Evolutionary conservation across 768 basidiomycete genomes (phyloP).

Genomic region (Asterophora lycoperdoides): DNA sequence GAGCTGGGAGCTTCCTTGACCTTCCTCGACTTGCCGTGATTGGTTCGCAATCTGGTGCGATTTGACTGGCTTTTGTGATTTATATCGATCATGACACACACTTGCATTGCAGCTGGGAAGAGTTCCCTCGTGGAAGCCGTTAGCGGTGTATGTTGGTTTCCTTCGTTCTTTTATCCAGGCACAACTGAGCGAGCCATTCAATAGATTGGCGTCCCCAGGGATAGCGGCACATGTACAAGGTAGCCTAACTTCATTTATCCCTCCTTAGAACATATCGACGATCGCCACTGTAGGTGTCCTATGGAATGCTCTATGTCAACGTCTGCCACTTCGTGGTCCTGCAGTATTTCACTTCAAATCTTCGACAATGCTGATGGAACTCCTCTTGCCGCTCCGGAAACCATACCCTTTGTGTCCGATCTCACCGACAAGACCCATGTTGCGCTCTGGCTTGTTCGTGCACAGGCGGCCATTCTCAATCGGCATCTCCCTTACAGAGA

Average conservation of each 20-base stretch:
- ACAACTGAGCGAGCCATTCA: too few relatives aligned
- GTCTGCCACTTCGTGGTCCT: conserved; percentile 35
- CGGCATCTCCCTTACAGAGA: conserved; percentile 28
- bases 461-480: conserved; percentile 55
- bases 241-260: too few relatives aligned
- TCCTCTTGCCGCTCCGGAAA: conserved; percentile 8
- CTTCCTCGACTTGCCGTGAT: background rate
- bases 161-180: too few relatives aligned
- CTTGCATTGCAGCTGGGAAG: background rate
- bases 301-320: conserved; percentile 50
- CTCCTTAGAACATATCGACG: too few relatives aligned
- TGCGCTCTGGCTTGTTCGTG: conserved; percentile 52
- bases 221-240: too few relatives aligned
- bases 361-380: conserved; percentile 21
- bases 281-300: conserved; percentile 36
- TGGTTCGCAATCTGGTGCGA: background rate
- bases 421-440: conserved; percentile 40
- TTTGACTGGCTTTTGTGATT: background rate
- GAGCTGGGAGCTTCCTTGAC: background rate
- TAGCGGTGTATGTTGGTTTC: background rate
- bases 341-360: conserved; percentile 38
- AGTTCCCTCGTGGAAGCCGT: conserved; percentile 1
- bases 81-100: background rate
- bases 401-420: conserved; percentile 35
- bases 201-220: too few relatives aligned